Percentiles rank a stretch among this genome's conserved stretches.
These are phyloP conservation scores for Kazachstania kunashirensis DNA, from an alignment of 805 yeast species.

Conservation along the genomic window DNA sequence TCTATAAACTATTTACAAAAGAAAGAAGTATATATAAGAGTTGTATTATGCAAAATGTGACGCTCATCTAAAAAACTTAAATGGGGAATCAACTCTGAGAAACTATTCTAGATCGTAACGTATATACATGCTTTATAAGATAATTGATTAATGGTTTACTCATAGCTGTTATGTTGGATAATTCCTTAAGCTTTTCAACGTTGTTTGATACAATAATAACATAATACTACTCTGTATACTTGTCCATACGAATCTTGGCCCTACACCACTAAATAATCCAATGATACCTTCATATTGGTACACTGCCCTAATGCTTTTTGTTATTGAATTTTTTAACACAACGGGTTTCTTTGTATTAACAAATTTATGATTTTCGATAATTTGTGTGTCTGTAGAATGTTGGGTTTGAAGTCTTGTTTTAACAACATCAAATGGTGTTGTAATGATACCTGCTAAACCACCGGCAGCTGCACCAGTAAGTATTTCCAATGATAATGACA, in stretches of 20 bases:
- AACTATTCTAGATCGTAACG: too few relatives aligned
- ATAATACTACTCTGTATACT: constrained; percentile 89
- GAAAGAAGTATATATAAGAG: too few relatives aligned
- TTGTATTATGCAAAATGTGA: too few relatives aligned
- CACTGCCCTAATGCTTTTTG: constrained; percentile 44
- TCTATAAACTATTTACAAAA: too few relatives aligned
- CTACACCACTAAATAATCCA: constrained; percentile 89
- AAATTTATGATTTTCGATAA: constrained; percentile 5
- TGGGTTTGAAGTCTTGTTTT: constrained; percentile 93
- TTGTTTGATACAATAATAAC: constrained; percentile 77
- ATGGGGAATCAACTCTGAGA: too few relatives aligned
- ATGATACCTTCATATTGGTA: constrained; percentile 62
- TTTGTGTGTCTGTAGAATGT: constrained; percentile 21
- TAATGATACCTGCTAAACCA: constrained; percentile 77
- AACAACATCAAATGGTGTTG: constrained; percentile 87
- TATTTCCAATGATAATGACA: constrained; percentile 56
- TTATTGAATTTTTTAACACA: constrained; percentile 34
- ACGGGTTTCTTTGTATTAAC: constrained; percentile 9
- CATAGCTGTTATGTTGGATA: too few relatives aligned
- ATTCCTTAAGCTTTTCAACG: constrained; percentile 40
- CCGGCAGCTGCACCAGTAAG: constrained; percentile 94
- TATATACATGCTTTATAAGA: too few relatives aligned
- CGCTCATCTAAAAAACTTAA: too few relatives aligned
- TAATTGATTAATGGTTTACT: too few relatives aligned
- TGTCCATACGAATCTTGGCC: constrained; percentile 95